These are phyloP conservation scores for Nemania sp. DNA, from an alignment of 2,329 filamentous ascomycete species.

Conservation along the genomic window DNA sequence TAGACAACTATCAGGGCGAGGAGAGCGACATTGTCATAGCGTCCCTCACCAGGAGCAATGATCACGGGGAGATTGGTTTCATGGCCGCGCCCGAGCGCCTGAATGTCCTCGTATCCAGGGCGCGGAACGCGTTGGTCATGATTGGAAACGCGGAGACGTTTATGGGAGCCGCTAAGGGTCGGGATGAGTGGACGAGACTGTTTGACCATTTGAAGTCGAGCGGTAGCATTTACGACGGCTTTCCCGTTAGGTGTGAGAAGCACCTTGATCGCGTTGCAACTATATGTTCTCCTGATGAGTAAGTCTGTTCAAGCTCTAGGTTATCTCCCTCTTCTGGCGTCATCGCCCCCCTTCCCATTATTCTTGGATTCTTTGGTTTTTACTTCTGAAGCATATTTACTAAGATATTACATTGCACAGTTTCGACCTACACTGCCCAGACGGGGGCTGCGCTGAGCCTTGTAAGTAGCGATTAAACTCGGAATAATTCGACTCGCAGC, in stretches of 20 bases:
- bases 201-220: slow-evolving; percentile 59
- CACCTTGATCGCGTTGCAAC: slow-evolving; percentile 34
- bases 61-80: slow-evolving; percentile 68
- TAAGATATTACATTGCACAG: neutral
- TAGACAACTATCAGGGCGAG: slow-evolving; percentile 83
- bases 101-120: slow-evolving; percentile 72
- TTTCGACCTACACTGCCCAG: slow-evolving; percentile 33
- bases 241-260: slow-evolving; percentile 33
- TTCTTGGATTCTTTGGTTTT: too few species aligned
- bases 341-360: neutral
- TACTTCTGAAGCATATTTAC: neutral
- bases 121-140: slow-evolving; percentile 67
- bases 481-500: neutral
- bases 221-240: slow-evolving; percentile 48
- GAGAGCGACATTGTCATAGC: slow-evolving; percentile 74
- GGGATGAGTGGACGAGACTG: slow-evolving; percentile 60
- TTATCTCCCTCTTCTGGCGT: neutral
- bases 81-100: slow-evolving; percentile 67
- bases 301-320: neutral
- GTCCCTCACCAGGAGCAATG: slow-evolving; percentile 70
- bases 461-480: slow-evolving; percentile 17
- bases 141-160: slow-evolving; percentile 74
- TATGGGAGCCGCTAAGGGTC: slow-evolving; percentile 55
- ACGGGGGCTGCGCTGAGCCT: slow-evolving; percentile 32
- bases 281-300: slow-evolving; percentile 26